phyloP scores from a whole-genome alignment of 2,329 filamentous ascomycete species.

The Xylaria sp. region DNA sequence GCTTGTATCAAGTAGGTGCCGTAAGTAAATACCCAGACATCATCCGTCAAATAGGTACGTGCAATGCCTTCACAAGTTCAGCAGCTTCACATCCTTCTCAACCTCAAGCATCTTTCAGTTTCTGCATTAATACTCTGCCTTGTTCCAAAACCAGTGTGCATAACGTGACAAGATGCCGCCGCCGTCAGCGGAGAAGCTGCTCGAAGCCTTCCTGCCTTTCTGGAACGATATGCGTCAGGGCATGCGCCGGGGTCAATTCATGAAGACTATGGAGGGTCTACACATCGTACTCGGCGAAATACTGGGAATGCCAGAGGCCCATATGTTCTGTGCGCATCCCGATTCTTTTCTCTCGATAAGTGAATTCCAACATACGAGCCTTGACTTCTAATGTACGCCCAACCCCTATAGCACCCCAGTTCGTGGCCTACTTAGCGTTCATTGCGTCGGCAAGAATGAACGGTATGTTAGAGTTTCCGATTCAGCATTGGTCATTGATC shows the following conservation, averaged over 20 bases:
- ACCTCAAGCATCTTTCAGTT: no score
- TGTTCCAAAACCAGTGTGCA: no score
- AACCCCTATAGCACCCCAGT: neutral
- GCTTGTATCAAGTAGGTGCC: no score
- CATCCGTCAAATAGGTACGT: no score
- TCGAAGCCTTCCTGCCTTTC: neutral
- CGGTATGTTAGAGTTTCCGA: neutral
- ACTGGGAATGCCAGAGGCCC: neutral
- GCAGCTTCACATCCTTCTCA: no score
- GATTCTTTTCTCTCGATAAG: no score
- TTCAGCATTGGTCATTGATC: neutral
- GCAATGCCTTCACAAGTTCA: no score
- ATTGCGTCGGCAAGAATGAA: neutral
- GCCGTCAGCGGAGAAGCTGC: no score
- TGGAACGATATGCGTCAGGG: neutral
- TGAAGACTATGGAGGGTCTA: neutral
- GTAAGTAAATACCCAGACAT: no score
- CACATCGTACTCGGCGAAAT: neutral
- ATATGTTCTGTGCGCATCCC: neutral
- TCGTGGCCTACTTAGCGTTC: neutral
- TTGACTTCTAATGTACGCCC: neutral
- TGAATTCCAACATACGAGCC: neutral
- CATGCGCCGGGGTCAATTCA: neutral
- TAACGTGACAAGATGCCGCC: no score
- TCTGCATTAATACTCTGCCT: no score